Base-by-base conservation (phyloP, 768 basidiomycete species). In the Pholiota microspora region DNA sequence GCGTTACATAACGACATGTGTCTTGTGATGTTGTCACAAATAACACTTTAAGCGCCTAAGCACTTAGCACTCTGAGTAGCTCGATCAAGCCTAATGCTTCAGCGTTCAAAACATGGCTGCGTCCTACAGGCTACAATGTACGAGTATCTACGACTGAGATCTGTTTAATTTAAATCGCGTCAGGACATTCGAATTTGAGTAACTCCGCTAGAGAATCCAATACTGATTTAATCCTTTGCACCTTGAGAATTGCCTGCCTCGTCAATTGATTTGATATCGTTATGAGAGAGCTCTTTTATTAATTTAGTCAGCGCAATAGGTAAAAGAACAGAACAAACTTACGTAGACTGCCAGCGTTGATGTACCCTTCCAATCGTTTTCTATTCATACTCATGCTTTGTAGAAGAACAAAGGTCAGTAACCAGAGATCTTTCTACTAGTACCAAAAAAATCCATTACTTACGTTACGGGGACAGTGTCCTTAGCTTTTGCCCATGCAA, bases 401-500 rank as follows among this genome's bases (percentile, higher is more conserved):
- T 1, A 23, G 12, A 28, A 16, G 45, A 7, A 10, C 3, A 16
- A n/a, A 2, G 35, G 21, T 21, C n/a, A n/a, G n/a, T n/a, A n/a
- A n/a, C n/a, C n/a, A n/a, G n/a, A n/a, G n/a, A n/a, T n/a, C n/a
- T n/a, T n/a, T n/a, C n/a, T n/a, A n/a, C n/a, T n/a, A n/a, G n/a
- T n/a, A n/a, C n/a, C n/a, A n/a, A n/a, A n/a, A 21, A 3, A 42
- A 25, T n/a, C 13, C 13, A 16, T n/a, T n/a, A n/a, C 31, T 12
- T 64, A 88, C 82, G 85, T 89, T 58, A 88, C 77, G 23, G 78
- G 77, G 4, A 88, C 80, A 0, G 79, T 80, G 8, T 82, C 85
- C 64, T 91, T 89, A 5, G 80, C 74, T 62, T 83, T 87, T 4
- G 80, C 77, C 88, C 88, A 88, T 1, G 86, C 85, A 9, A 89